Evolutionary conservation across 192 early-diverging fungal genomes (phyloP).

Genomic region (Coemansia sp.): DNA sequence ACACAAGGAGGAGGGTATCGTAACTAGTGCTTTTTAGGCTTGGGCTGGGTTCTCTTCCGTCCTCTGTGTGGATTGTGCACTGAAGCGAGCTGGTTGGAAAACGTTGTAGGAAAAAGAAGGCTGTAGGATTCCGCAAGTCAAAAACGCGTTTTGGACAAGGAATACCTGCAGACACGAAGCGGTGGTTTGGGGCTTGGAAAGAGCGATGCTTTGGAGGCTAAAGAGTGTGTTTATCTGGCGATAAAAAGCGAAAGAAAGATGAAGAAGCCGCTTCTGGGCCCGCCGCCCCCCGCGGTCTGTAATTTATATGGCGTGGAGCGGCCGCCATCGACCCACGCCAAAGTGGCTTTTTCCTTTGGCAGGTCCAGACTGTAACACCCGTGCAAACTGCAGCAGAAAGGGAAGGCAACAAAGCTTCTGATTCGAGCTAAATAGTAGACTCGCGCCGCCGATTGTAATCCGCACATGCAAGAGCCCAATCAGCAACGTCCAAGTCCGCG

Average conservation of each 20-base stretch:
- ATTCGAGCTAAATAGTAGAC: too few species aligned
- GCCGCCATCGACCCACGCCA: background rate
- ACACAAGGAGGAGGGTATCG: constrained; percentile 25
- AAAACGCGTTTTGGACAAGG: background rate
- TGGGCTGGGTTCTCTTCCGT: constrained; percentile 64
- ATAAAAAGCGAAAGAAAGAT: constrained; percentile 6
- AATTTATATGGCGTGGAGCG: constrained; percentile 24
- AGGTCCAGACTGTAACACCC: too few species aligned
- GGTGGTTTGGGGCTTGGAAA: too few species aligned
- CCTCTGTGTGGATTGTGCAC: constrained; percentile 81
- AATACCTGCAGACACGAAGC: constrained; percentile 6
- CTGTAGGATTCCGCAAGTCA: constrained; percentile 7
- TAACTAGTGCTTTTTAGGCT: constrained; percentile 62
- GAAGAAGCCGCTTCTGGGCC: constrained; percentile 10
- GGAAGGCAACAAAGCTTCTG: too few species aligned
- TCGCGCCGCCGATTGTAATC: too few species aligned
- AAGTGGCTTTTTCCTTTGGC: background rate
- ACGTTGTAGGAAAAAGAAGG: constrained; percentile 42
- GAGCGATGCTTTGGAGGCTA: too few species aligned
- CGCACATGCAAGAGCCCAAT: constrained; percentile 26
- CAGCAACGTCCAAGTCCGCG: constrained; percentile 42
- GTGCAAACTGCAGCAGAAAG: too few species aligned
- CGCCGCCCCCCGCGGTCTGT: background rate
- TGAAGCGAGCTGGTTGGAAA: constrained; percentile 75
- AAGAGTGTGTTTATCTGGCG: too few species aligned